Conservation (phyloP, 1,139 yeast species). For the Saccharomycopsis hybrid region DNA sequence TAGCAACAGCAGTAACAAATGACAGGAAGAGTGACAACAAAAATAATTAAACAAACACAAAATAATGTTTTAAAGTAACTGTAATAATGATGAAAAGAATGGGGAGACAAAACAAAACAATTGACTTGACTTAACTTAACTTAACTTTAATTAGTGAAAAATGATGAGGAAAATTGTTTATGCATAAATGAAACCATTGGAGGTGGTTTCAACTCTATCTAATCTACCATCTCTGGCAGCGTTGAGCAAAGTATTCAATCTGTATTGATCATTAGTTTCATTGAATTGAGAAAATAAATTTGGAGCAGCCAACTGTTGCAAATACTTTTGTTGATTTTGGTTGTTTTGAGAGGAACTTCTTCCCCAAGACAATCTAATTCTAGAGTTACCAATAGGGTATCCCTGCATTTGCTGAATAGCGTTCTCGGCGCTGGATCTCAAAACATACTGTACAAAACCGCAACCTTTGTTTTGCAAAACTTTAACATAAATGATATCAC, state of each 20-base stretch:
- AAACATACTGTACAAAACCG: constrained; percentile 81
- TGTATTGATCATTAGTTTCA: constrained; percentile 24
- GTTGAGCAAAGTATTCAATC: constrained; percentile 41
- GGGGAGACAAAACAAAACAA: neutral
- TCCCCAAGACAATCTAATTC: constrained; percentile 90
- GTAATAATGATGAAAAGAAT: no score
- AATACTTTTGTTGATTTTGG: constrained; percentile 24
- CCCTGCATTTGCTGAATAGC: constrained; percentile 94
- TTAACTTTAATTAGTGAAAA: no score
- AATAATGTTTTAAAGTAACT: neutral
- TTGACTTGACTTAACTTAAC: no score
- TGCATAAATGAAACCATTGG: constrained; percentile 31
- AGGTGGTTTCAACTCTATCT: constrained; percentile 40
- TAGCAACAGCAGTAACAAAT: no score
- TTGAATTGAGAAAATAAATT: constrained; percentile 12
- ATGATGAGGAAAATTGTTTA: constrained; percentile 5
- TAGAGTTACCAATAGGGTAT: constrained; percentile 76
- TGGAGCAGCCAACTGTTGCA: constrained; percentile 19
- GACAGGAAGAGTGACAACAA: neutral
- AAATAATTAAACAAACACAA: neutral
- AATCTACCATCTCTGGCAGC: constrained; percentile 44
- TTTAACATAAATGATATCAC: constrained; percentile 75
- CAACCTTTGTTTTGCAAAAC: constrained; percentile 92
- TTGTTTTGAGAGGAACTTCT: constrained; percentile 31
- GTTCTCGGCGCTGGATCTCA: constrained; percentile 78